Percentiles rank a stretch among this genome's conserved stretches.
phyloP scores from a whole-genome alignment of 441 rosid species.

The Viola pubescens region DNA sequence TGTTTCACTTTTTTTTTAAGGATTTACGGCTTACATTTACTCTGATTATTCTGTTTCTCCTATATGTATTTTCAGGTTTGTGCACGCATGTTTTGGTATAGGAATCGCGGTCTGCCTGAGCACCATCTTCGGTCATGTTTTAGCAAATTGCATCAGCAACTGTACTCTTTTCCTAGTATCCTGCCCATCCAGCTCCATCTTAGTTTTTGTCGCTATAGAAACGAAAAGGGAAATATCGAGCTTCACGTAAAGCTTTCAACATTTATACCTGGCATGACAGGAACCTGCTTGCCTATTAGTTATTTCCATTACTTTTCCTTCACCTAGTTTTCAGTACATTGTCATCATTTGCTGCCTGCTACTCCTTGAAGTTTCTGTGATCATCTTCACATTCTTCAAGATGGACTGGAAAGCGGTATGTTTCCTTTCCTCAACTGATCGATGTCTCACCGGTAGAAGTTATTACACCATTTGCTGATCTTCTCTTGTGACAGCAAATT shows the following conservation, averaged over 20 bases:
- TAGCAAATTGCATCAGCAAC: constrained; percentile 24
- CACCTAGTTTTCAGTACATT: constrained; percentile 31
- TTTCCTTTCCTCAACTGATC: constrained; percentile 2
- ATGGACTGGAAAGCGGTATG: constrained; percentile 38
- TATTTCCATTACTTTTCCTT: constrained; percentile 15
- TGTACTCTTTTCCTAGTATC: constrained; percentile 42
- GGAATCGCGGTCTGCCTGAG: constrained; percentile 47
- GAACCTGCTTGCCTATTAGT: neutral
- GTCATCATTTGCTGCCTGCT: constrained; percentile 29
- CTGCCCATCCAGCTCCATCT: constrained; percentile 19
- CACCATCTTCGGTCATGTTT: constrained; percentile 32
- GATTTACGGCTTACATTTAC: no score
- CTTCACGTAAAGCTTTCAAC: no score
- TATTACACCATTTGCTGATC: neutral
- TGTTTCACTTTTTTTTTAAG: no score
- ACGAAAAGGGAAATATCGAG: no score
- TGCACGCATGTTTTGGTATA: constrained; percentile 30
- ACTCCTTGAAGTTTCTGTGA: constrained; percentile 27
- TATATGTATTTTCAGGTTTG: constrained; percentile 39
- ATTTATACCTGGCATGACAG: no score
- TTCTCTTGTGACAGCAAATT: constrained; percentile 27
- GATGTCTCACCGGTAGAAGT: neutral
- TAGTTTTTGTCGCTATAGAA: neutral
- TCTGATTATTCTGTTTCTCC: neutral
- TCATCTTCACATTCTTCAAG: constrained; percentile 41